Conservation (phyloP, 2,329 filamentous ascomycete species). For the Monosporascus cannonballus region DNA sequence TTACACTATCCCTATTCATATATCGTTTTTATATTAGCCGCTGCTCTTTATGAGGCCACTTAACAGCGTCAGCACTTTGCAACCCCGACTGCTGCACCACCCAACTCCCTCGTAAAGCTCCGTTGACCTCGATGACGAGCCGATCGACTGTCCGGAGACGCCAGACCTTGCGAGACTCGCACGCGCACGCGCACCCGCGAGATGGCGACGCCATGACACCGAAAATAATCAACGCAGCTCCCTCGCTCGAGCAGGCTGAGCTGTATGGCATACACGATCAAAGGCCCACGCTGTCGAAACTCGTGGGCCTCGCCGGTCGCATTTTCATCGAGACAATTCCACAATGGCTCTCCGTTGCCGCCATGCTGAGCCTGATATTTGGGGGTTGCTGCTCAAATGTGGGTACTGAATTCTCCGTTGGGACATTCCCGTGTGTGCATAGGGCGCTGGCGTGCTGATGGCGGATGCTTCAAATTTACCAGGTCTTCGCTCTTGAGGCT, state of each 20-base stretch:
- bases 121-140: constrained; percentile 35
- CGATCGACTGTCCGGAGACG: constrained; percentile 36
- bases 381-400: constrained; percentile 94
- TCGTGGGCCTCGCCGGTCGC: constrained; percentile 44
- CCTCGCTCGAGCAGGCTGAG: constrained; percentile 48
- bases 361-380: constrained; percentile 82
- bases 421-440: background rate
- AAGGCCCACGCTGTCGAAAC: constrained; percentile 41
- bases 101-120: constrained; percentile 9
- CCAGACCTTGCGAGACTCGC: constrained; percentile 39
- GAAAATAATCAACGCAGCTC: constrained; percentile 48
- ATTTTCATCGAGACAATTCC: constrained; percentile 54
- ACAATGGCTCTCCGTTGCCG: constrained; percentile 55
- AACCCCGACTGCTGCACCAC: background rate
- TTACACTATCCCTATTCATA: too few species aligned
- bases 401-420: constrained; percentile 27
- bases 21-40: too few species aligned
- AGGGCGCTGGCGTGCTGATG: constrained; percentile 7
- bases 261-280: constrained; percentile 50
- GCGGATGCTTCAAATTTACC: constrained; percentile 20
- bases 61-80: too few species aligned
- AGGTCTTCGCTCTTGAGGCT: constrained; percentile 94
- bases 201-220: constrained; percentile 33
- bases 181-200: constrained; percentile 30
- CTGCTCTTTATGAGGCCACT: too few species aligned